A percentile compares a stretch with the other conserved stretches of the same genome.
Evolutionary conservation across 2,329 filamentous ascomycete species (phyloP).

Genomic region (Calcarisporium arbuscula): DNA sequence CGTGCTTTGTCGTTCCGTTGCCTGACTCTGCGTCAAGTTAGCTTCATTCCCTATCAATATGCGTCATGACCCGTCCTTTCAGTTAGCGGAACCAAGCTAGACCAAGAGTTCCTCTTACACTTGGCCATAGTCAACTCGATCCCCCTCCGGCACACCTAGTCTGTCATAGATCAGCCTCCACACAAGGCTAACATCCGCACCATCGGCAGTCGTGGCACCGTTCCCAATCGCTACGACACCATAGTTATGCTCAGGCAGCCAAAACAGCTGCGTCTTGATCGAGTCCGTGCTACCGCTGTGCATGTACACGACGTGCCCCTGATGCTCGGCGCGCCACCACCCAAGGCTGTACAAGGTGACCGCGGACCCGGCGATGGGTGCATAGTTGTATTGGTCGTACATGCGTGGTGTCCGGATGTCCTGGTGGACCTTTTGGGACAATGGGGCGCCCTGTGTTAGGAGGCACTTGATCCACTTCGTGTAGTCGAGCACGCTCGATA

Average conservation of each 20-base stretch:
- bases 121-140: slow-evolving; percentile 14
- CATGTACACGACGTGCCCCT: slow-evolving; percentile 20
- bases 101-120: too few relatives aligned
- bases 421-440: slow-evolving; percentile 18
- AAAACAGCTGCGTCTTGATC: slow-evolving; percentile 18
- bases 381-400: slow-evolving; percentile 18
- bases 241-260: slow-evolving; percentile 8
- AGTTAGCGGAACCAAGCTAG: too few relatives aligned
- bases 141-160: slow-evolving; percentile 13
- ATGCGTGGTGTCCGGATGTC: slow-evolving; percentile 25
- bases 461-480: slow-evolving; percentile 44
- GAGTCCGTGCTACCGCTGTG: slow-evolving; percentile 22
- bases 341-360: slow-evolving; percentile 21
- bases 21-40: too few relatives aligned
- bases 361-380: slow-evolving; percentile 17
- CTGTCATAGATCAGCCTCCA: slow-evolving; percentile 24
- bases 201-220: slow-evolving; percentile 32
- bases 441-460: slow-evolving; percentile 23
- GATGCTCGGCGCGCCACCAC: slow-evolving; percentile 19
- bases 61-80: too few relatives aligned
- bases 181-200: slow-evolving; percentile 17
- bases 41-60: too few relatives aligned
- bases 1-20: too few relatives aligned
- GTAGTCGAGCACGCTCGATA: slow-evolving; percentile 45
- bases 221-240: slow-evolving; percentile 26